Evolutionary conservation across 805 yeast genomes (phyloP).

Genomic region (Schwanniomyces polymorphus): DNA sequence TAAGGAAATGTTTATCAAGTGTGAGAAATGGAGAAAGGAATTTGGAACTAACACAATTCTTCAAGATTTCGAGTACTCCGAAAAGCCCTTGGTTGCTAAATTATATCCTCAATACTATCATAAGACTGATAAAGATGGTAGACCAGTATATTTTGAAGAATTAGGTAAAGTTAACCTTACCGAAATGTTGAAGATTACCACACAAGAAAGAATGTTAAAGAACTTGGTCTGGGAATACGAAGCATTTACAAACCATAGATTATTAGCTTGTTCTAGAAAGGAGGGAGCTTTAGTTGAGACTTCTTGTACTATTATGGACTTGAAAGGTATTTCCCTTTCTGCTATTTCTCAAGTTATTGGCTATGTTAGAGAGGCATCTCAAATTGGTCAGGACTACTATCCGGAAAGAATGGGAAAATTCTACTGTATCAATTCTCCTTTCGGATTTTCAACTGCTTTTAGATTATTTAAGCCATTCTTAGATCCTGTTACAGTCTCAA

Average conservation of each 20-base stretch:
- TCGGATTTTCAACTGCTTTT: constrained; percentile 95
- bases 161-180: constrained; percentile 86
- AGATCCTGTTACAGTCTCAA: constrained; percentile 96
- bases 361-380: constrained; percentile 90
- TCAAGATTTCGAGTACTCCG: constrained; percentile 86
- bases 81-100: constrained; percentile 85
- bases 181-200: constrained; percentile 90
- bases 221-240: constrained; percentile 98
- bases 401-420: constrained; percentile 99
- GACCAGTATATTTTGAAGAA: constrained; percentile 94
- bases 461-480: constrained; percentile 87
- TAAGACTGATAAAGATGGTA: constrained; percentile 94
- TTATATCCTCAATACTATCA: constrained; percentile 97
- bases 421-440: constrained; percentile 94
- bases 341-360: constrained; percentile 82
- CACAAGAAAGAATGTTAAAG: constrained; percentile 93
- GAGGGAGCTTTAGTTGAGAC: constrained; percentile 82
- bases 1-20: constrained; percentile 75
- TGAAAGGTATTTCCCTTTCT: constrained; percentile 87
- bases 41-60: constrained; percentile 86
- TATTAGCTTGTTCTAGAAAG: constrained; percentile 93
- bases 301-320: constrained; percentile 92
- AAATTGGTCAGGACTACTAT: constrained; percentile 94
- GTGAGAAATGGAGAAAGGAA: constrained; percentile 90
- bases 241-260: constrained; percentile 75